Evolutionary conservation across 495 filamentous ascomycete species (phyloP).

Genomic region (Paragyromitra xinjiangensis): DNA sequence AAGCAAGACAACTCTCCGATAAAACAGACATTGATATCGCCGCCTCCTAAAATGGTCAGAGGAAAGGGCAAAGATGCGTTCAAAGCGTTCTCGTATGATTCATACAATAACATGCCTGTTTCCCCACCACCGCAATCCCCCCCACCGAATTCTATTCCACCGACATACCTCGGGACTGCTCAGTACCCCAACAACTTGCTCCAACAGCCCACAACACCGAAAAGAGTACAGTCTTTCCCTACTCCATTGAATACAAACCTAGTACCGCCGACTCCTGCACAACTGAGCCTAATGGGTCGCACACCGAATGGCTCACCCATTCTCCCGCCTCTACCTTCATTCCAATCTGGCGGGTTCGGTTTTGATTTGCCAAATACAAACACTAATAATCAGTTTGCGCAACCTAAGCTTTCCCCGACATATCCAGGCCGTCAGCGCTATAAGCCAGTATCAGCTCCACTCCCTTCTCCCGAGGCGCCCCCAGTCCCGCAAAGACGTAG

Average conservation of each 20-base stretch:
- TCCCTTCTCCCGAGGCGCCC: conserved; percentile 16
- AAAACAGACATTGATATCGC: conserved; percentile 33
- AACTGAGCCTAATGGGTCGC: conserved; percentile 31
- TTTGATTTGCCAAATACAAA: conserved; percentile 46
- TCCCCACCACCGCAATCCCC: conserved; percentile 43
- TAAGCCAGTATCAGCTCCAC: background rate
- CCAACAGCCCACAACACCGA: conserved; percentile 30
- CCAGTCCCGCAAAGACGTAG: conserved; percentile 30
- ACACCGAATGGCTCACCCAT: conserved; percentile 53
- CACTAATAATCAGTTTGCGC: conserved; percentile 19
- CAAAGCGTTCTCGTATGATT: conserved; percentile 52
- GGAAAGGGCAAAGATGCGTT: conserved; percentile 42
- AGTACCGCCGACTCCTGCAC: conserved; percentile 32
- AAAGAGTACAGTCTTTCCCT: conserved; percentile 37
- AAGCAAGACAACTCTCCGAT: conserved; percentile 30
- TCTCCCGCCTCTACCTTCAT: conserved; percentile 56
- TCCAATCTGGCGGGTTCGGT: conserved; percentile 53
- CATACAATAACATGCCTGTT: conserved; percentile 45
- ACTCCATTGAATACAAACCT: conserved; percentile 41
- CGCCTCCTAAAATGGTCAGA: conserved; percentile 35
- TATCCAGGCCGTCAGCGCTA: conserved; percentile 43
- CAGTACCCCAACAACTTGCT: conserved; percentile 49
- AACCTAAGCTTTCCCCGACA: conserved; percentile 43
- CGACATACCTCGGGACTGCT: conserved; percentile 39
- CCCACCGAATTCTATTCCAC: conserved; percentile 40